phyloP scores from a whole-genome alignment of 108 stramenopile genomes.

The Schizochytrium sp. region DNA sequence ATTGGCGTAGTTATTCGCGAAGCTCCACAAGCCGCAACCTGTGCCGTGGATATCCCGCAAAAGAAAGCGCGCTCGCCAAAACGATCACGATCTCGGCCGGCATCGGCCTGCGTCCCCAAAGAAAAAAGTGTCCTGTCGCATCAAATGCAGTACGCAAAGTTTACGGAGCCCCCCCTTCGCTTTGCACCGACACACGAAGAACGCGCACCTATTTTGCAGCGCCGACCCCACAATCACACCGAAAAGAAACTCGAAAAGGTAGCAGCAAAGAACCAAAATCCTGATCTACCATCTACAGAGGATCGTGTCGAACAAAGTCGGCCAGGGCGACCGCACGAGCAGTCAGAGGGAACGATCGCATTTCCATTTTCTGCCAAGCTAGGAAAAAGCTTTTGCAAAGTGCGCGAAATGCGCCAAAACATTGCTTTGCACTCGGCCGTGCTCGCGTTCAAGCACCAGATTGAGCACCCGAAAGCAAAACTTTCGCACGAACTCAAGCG shows the following conservation, averaged over 20 bases:
- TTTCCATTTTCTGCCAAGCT: background rate
- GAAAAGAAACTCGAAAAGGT: background rate
- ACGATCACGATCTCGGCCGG: background rate
- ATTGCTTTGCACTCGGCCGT: background rate
- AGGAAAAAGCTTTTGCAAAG: background rate
- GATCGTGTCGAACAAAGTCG: too few species aligned
- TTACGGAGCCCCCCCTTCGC: too few species aligned
- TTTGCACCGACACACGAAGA: background rate
- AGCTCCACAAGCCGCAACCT: background rate
- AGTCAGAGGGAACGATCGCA: background rate
- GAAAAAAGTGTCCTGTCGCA: background rate
- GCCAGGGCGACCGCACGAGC: background rate
- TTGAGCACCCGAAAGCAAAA: background rate
- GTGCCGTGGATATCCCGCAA: background rate
- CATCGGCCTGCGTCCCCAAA: background rate
- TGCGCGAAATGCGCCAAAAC: background rate
- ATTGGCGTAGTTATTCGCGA: background rate
- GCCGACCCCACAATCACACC: background rate
- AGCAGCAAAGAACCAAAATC: background rate
- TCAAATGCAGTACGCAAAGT: background rate
- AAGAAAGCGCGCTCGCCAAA: background rate
- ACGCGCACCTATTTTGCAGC: background rate
- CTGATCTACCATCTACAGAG: background rate
- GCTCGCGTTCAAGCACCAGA: constrained; percentile 1
- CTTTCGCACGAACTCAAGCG: background rate